Conservation (phyloP, 176 grass and related monocot species). For the Ensete ventricosum region DNA sequence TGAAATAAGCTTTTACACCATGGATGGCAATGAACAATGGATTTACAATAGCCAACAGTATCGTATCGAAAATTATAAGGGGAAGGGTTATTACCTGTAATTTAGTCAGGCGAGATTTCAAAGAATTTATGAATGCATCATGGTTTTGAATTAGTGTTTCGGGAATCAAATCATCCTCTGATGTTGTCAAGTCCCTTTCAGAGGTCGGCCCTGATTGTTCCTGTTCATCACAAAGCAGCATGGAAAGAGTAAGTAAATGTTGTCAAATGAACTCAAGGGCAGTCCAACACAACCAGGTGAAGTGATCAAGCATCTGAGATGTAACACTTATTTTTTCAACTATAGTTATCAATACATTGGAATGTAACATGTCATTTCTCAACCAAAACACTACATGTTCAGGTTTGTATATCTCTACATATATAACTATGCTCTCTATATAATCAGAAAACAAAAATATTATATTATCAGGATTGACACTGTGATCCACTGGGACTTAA, state of each 20-base stretch:
- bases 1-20: neutral
- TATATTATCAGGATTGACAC: neutral
- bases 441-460: neutral
- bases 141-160: slow-evolving; percentile 53
- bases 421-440: neutral
- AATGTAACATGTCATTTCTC: neutral
- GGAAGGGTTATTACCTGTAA: slow-evolving; percentile 47
- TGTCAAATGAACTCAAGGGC: neutral
- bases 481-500: neutral
- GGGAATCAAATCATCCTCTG: slow-evolving; percentile 35
- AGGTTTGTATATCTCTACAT: neutral
- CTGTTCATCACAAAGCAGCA: slow-evolving; percentile 30
- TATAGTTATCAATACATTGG: neutral
- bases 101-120: slow-evolving; percentile 93
- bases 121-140: slow-evolving; percentile 69
- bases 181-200: slow-evolving; percentile 43
- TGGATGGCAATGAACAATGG: neutral
- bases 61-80: neutral
- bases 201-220: slow-evolving; percentile 26
- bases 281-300: neutral
- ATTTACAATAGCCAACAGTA: neutral
- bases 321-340: neutral
- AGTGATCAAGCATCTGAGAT: neutral
- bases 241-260: slow-evolving; percentile 16
- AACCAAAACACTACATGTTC: neutral